phyloP scores from a whole-genome alignment of 176 grass and related monocot species.

The Bolboschoenus planiculmis region DNA sequence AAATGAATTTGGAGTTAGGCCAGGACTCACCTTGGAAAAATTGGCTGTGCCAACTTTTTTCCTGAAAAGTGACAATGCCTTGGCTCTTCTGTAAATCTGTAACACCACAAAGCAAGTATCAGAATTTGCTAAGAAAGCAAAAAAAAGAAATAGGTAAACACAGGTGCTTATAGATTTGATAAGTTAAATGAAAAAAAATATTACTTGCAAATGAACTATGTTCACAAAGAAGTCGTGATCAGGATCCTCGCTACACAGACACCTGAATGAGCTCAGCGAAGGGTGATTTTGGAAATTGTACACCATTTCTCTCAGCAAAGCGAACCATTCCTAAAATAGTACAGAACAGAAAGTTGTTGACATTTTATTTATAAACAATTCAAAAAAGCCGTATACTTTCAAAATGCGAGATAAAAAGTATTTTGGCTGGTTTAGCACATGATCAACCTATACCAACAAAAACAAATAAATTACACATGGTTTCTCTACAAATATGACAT shows the following conservation, averaged over 20 bases:
- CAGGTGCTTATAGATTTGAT: constrained; percentile 1
- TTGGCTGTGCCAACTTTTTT: constrained; percentile 40
- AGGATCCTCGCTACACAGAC: constrained; percentile 73
- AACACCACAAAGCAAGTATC: constrained; percentile 12
- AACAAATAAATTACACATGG: too few relatives aligned
- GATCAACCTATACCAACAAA: neutral
- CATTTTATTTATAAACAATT: neutral
- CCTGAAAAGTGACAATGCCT: constrained; percentile 75
- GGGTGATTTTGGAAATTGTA: constrained; percentile 52
- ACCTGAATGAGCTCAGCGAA: constrained; percentile 57
- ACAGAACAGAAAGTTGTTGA: neutral
- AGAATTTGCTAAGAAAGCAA: constrained; percentile 8
- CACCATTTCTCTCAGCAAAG: constrained; percentile 75
- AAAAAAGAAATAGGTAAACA: neutral
- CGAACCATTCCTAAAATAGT: constrained; percentile 77
- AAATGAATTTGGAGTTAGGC: neutral
- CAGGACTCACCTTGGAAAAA: constrained; percentile 69
- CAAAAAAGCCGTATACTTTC: neutral
- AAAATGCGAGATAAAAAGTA: neutral
- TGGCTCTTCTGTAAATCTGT: constrained; percentile 81
- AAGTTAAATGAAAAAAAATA: constrained; percentile 4
- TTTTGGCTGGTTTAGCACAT: neutral
- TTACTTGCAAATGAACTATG: constrained; percentile 96
- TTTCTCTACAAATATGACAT: too few relatives aligned
- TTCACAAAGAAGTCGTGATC: constrained; percentile 93